These are phyloP conservation scores for Helenozyma baotianmanensis DNA, from an alignment of 805 yeast species.

Conservation along the genomic window DNA sequence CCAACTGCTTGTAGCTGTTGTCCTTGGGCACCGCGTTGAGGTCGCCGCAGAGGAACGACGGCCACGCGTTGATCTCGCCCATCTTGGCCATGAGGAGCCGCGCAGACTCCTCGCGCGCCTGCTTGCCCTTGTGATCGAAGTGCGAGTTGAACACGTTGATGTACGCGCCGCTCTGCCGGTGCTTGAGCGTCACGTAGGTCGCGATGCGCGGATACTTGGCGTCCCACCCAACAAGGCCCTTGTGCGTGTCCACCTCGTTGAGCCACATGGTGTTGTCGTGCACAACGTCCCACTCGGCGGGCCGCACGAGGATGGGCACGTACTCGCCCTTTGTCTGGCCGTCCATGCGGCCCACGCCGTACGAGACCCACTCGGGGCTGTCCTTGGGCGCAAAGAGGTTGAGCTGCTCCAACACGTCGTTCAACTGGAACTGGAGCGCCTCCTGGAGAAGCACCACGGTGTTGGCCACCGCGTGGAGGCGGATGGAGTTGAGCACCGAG, in stretches of 20 bases:
- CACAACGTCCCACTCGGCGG: slow-evolving; percentile 14
- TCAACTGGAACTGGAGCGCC: slow-evolving; percentile 14
- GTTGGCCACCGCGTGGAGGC: slow-evolving; percentile 18
- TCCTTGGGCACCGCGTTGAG: slow-evolving; percentile 23
- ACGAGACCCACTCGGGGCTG: slow-evolving; percentile 13
- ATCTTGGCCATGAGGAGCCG: slow-evolving; percentile 6
- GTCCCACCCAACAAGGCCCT: slow-evolving; percentile 16
- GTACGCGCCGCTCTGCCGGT: slow-evolving; percentile 7
- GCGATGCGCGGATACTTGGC: slow-evolving; percentile 16
- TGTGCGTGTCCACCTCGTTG: slow-evolving; percentile 9
- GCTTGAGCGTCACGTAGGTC: slow-evolving; percentile 15
- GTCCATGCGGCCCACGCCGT: slow-evolving; percentile 16
- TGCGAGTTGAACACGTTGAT: slow-evolving; percentile 19
- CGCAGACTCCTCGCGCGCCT: slow-evolving; percentile 12
- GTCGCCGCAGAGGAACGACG: slow-evolving; percentile 29
- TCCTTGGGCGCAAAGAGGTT: slow-evolving; percentile 5
- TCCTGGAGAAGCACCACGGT: slow-evolving; percentile 17
- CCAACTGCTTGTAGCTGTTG: slow-evolving; percentile 15
- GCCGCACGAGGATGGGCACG: slow-evolving; percentile 15
- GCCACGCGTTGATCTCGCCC: slow-evolving; percentile 21
- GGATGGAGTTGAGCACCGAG: slow-evolving; percentile 13
- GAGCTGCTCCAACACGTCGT: slow-evolving; percentile 13
- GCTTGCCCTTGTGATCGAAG: slow-evolving; percentile 16
- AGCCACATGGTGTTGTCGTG: slow-evolving; percentile 17
- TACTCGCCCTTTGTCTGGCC: slow-evolving; percentile 15